phyloP scores from a whole-genome alignment of 352 stramenopile genomes.

The Plasmopara muralis region DNA sequence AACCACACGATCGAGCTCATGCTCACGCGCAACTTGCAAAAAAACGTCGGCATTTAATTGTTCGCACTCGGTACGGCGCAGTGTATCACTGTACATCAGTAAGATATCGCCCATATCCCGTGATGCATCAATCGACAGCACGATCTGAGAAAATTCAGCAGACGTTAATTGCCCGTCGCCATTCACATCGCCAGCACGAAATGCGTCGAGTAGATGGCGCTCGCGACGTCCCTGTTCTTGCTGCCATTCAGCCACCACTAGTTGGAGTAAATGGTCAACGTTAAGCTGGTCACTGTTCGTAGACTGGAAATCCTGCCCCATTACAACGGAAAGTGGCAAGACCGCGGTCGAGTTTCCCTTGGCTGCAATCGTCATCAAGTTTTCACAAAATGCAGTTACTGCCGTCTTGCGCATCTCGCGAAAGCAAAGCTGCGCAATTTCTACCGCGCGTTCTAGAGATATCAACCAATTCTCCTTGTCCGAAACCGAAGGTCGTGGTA shows the following conservation, averaged over 20 bases:
- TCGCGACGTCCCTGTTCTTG: constrained; percentile 66
- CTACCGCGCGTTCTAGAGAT: constrained; percentile 54
- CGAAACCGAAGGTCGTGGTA: constrained; percentile 35
- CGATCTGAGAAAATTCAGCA: constrained; percentile 74
- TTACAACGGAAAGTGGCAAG: neutral
- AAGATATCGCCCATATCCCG: constrained; percentile 61
- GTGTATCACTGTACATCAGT: constrained; percentile 76
- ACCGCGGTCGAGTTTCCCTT: constrained; percentile 31
- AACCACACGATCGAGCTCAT: constrained; percentile 62
- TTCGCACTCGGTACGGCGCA: constrained; percentile 54
- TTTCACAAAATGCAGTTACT: constrained; percentile 55
- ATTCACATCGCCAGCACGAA: constrained; percentile 74
- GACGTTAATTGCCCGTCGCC: constrained; percentile 70
- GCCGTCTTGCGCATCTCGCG: constrained; percentile 62
- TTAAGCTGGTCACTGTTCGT: constrained; percentile 26
- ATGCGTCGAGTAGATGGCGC: constrained; percentile 55
- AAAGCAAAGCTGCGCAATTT: constrained; percentile 60
- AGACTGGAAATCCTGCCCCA: neutral
- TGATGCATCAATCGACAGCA: constrained; percentile 30
- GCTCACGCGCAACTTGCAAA: constrained; percentile 63
- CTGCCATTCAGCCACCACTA: constrained; percentile 61
- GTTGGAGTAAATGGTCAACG: constrained; percentile 61
- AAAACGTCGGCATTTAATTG: constrained; percentile 55
- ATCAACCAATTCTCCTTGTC: constrained; percentile 71
- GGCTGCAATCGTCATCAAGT: constrained; percentile 38